Evolutionary conservation across 2,329 filamentous ascomycete species (phyloP), one percentile per base, ranked within the genome.

Genomic region (Fusarium citri): DNA sequence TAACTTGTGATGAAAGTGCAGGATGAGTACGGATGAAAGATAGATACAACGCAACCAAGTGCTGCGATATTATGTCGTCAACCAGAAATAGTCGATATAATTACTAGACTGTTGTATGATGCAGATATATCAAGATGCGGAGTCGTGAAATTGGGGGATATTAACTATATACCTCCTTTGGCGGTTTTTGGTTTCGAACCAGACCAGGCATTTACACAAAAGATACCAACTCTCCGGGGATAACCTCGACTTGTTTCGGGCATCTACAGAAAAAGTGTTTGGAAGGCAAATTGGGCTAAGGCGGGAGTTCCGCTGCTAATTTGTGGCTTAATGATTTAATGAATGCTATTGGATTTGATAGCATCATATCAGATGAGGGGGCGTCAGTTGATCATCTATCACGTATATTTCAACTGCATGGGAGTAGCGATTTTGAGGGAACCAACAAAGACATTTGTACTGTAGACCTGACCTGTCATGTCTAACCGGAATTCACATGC

Each of bases 251-350:
- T 54, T 31, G 37, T 31, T 18, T 66, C 50, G 45, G 50, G 49
- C 25, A 40, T n/a, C 48, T 37, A 20, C 46, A 15, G 14, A 26
- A 15, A n/a, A 26, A 20, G 18, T 54, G 15, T n/a, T 54, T 48
- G 16, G 48, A 57, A 40, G 57, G 31, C 48, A 40, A 20, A 51
- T 40, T 51, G 48, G 22, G 48, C 48, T 23, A 37, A 37, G 37
- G 23, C 30, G 30, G 15, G 30, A 31, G 30, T n/a, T 37, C 48
- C 16, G 31, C 31, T 31, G 20, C 23, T 26, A 45, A 37, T 64
- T 59, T 59, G 64, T 68, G 64, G 59, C 66, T 64, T 65, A 42
- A 45, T 48, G 16, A 42, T 55, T 41, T n/a, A 25, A 68, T 45
- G 59, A 23, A 54, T 25, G 40, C 23, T 34, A 41, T 30, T 63